Evolutionary conservation across 768 basidiomycete genomes (phyloP).

Genomic region (Leccinum subtestaceum): DNA sequence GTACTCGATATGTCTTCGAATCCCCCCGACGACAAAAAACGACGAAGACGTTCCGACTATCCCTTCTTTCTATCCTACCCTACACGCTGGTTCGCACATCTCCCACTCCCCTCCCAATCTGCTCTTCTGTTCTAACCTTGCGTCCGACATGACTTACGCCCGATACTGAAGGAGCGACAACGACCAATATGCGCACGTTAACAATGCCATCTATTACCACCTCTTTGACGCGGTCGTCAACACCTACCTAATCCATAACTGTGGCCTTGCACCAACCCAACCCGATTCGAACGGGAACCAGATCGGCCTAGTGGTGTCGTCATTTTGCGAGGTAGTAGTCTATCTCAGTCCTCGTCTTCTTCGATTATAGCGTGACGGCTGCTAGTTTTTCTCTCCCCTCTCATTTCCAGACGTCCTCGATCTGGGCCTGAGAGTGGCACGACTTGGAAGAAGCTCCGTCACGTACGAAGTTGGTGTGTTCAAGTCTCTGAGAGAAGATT

Average conservation of each 20-base stretch:
- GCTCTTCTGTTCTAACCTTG: conserved; percentile 7
- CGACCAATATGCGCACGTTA: conserved; percentile 80
- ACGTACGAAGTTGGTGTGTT: conserved; percentile 81
- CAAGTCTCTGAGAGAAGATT: conserved; percentile 22
- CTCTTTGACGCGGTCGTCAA: conserved; percentile 82
- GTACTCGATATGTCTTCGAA: not conserved
- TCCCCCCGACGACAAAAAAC: conserved; percentile 30
- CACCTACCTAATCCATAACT: conserved; percentile 68
- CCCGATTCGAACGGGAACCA: conserved; percentile 33
- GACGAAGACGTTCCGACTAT: conserved; percentile 51
- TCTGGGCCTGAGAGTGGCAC: conserved; percentile 65
- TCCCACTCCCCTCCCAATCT: not conserved
- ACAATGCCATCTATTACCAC: conserved; percentile 80
- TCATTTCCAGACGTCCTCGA: conserved; percentile 72
- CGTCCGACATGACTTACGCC: not conserved
- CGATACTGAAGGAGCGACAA: conserved; percentile 69
- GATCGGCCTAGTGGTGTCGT: conserved; percentile 79
- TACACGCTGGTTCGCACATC: conserved; percentile 58
- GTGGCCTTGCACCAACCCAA: conserved; percentile 49
- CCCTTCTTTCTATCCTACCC: conserved; percentile 57
- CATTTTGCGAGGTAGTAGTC: conserved; percentile 59
- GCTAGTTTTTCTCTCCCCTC: conserved; percentile 68
- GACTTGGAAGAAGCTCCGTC: conserved; percentile 72
- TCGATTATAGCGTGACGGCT: not conserved
- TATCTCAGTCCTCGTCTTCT: not conserved